Evolutionary conservation across 2,329 filamentous ascomycete genomes (phyloP).

Genomic region (Phoma sp.): DNA sequence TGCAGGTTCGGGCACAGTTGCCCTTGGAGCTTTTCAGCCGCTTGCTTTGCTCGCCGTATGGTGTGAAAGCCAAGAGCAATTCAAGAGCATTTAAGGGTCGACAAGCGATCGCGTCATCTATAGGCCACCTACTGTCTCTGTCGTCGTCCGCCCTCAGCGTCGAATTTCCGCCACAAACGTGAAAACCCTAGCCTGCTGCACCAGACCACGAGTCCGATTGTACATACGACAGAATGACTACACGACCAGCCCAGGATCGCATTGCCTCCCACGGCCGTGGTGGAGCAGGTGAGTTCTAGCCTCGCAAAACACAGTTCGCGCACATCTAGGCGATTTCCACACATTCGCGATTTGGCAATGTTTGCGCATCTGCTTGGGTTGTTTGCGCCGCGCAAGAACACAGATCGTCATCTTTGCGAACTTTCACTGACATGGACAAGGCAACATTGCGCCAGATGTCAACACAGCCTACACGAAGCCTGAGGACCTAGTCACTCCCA

Average conservation of each 20-base stretch:
- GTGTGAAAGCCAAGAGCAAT: constrained; percentile 18
- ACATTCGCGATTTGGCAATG: not conserved
- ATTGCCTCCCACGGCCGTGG: constrained; percentile 73
- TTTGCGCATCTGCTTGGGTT: not conserved
- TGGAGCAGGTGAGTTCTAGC: constrained; percentile 65
- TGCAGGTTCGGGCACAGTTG: constrained; percentile 15
- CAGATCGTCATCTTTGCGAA: not conserved
- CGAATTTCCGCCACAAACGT: constrained; percentile 4
- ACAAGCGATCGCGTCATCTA: constrained; percentile 17
- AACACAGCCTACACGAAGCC: constrained; percentile 41
- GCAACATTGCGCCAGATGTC: constrained; percentile 56
- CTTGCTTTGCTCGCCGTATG: constrained; percentile 20
- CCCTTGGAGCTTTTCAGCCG: constrained; percentile 16
- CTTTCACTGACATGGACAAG: constrained; percentile 35
- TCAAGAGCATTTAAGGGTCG: constrained; percentile 16
- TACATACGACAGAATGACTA: constrained; percentile 24
- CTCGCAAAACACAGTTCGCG: not conserved
- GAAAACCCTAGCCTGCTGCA: not conserved
- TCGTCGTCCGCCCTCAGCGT: not conserved
- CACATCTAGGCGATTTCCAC: not conserved
- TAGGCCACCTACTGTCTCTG: constrained; percentile 2
- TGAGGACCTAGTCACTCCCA: constrained; percentile 78
- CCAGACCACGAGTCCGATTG: not conserved
- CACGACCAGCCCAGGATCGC: constrained; percentile 34
- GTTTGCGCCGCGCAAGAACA: not conserved